A percentile compares a stretch with the other conserved stretches of the same genome.
Evolutionary conservation across 208 protist species (phyloP).

Genomic region (Acanthamoeba triangularis): DNA sequence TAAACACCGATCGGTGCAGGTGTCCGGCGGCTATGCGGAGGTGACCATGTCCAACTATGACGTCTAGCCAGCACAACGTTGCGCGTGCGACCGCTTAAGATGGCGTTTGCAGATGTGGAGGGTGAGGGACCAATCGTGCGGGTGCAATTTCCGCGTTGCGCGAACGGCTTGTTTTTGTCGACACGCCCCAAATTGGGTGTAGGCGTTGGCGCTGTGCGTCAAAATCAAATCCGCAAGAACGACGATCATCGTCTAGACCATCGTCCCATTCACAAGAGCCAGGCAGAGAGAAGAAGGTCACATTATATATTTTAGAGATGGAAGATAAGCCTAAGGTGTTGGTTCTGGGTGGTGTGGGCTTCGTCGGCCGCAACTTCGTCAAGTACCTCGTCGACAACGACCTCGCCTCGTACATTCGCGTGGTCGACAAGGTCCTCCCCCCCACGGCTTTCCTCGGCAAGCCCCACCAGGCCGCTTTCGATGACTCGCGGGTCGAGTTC

Average conservation of each 20-base stretch:
- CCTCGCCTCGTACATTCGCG: constrained; percentile 85
- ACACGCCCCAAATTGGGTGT: neutral
- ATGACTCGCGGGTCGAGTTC: constrained; percentile 90
- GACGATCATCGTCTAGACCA: neutral
- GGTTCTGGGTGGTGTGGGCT: constrained; percentile 91
- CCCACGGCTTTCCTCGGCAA: constrained; percentile 84
- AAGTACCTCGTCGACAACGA: constrained; percentile 92
- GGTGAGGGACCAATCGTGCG: neutral
- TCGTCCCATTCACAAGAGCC: neutral
- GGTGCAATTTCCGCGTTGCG: neutral
- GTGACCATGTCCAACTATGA: constrained; percentile 38
- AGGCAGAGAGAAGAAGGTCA: neutral
- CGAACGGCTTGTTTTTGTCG: neutral
- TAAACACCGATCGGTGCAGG: neutral
- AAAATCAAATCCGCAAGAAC: neutral
- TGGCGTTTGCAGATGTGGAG: no score
- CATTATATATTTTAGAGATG: constrained; percentile 16
- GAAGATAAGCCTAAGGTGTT: constrained; percentile 86
- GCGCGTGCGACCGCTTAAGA: no score
- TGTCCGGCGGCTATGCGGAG: constrained; percentile 19
- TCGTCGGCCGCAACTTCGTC: constrained; percentile 95
- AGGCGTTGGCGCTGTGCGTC: neutral
- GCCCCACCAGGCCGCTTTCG: constrained; percentile 87
- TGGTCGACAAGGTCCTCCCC: constrained; percentile 92
- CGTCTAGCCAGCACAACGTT: neutral